phyloP scores from a whole-genome alignment of 371 early-diverging fungal genomes.

The Mortierella sp. region DNA sequence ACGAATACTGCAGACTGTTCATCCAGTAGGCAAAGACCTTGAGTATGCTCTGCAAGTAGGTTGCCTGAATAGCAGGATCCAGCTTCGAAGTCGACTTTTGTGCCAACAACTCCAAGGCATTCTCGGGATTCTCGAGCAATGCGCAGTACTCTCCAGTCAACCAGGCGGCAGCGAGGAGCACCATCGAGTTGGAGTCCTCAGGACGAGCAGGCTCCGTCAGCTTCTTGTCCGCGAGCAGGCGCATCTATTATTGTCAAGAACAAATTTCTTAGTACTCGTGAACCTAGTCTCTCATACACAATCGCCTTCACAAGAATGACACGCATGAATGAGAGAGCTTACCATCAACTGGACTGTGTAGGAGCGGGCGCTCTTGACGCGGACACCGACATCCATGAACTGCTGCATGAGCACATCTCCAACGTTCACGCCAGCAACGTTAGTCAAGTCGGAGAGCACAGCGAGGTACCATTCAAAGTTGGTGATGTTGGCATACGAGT shows the following conservation, averaged over 20 bases:
- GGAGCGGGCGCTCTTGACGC: slow-evolving; percentile 87
- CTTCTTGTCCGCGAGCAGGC: slow-evolving; percentile 69
- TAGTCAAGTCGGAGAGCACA: slow-evolving; percentile 81
- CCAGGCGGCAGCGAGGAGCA: slow-evolving; percentile 91
- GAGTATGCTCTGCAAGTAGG: slow-evolving; percentile 81
- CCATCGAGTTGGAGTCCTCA: slow-evolving; percentile 78
- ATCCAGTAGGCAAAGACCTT: slow-evolving; percentile 83
- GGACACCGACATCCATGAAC: slow-evolving; percentile 90
- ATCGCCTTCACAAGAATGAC: too few relatives aligned
- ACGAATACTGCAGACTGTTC: slow-evolving; percentile 67
- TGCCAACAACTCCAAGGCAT: slow-evolving; percentile 70
- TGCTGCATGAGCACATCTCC: slow-evolving; percentile 78
- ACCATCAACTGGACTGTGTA: slow-evolving; percentile 85
- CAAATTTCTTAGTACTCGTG: neutral
- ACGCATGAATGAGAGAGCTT: slow-evolving; percentile 3
- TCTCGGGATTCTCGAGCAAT: slow-evolving; percentile 61
- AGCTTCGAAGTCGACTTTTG: slow-evolving; percentile 67
- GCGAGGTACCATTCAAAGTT: slow-evolving; percentile 97
- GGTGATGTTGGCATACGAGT: slow-evolving; percentile 86
- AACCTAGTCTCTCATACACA: too few relatives aligned
- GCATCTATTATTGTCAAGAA: slow-evolving; percentile 52
- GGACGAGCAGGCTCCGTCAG: slow-evolving; percentile 73
- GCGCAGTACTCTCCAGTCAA: slow-evolving; percentile 91
- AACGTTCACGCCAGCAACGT: slow-evolving; percentile 80
- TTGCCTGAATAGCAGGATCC: slow-evolving; percentile 74